These are phyloP conservation scores for Pistacia vera DNA, from an alignment of 345 rosid genomes.

Conservation along the genomic window DNA sequence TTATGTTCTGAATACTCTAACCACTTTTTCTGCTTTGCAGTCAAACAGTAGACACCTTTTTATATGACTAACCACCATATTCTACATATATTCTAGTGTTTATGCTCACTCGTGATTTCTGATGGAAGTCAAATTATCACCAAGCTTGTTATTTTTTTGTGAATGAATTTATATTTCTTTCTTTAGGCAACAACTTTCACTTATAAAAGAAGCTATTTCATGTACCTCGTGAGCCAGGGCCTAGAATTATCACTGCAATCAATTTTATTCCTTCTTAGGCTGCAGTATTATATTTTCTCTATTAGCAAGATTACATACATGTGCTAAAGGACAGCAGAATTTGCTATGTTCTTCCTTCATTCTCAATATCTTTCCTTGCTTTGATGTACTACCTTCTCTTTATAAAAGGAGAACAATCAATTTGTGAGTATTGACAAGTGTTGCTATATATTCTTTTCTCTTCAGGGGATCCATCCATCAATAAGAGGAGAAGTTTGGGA, in stretches of 20 bases:
- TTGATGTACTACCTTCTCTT: not conserved
- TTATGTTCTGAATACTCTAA: no score
- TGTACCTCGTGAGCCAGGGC: not conserved
- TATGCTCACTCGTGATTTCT: not conserved
- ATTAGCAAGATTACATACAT: not conserved
- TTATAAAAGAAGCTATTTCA: not conserved
- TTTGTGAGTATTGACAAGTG: slow-evolving; percentile 12
- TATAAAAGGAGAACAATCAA: not conserved
- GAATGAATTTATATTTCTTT: not conserved
- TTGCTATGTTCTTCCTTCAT: not conserved
- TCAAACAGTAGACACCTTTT: not conserved
- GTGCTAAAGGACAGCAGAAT: not conserved
- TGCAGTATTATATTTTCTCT: not conserved
- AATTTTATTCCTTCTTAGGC: not conserved
- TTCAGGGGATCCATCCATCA: slow-evolving; percentile 91
- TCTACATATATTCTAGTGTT: not conserved
- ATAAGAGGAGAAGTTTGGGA: slow-evolving; percentile 99
- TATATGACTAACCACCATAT: not conserved
- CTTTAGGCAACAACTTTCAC: not conserved
- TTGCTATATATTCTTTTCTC: not conserved
- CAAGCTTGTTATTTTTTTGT: not conserved
- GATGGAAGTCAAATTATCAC: not conserved
- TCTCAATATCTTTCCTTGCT: not conserved
- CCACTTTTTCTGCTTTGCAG: not conserved
- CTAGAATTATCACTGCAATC: not conserved